Evolutionary conservation across 805 yeast species (phyloP), one percentile per base, ranked within the genome.

Genomic region (Starmerella tilneyi): DNA sequence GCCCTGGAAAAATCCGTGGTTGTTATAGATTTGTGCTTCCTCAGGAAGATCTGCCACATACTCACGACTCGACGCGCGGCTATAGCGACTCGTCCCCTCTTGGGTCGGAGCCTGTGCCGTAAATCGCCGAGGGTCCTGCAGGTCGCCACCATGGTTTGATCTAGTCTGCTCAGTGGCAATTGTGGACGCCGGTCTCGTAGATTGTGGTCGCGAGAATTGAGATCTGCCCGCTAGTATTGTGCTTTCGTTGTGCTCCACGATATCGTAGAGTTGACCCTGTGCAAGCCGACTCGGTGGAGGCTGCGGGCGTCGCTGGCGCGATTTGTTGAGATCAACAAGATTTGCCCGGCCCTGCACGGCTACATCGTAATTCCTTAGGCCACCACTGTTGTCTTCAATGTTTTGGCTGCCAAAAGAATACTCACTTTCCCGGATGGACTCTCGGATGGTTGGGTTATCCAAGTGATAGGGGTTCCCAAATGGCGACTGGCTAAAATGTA

Each of bases 301-400:
- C 19, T 20, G 41, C 19, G 24, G 41, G 8, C 31, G 26, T 12
- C 19, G 33, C 33, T 11, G 9, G 1, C 23, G 19, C 15, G 42
- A 23, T n/a, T 40, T 32, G 44, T 43, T 37, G 22, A 76, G 72
- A 43, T 71, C 71, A n/a, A 84, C 81, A 49, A 84, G 66, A 53
- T 73, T 72, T 1, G 94, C 92, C 57, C 73, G 76, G 2, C 83
- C 92, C 48, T 79, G 73, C 46, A 82, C 79, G 2, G 92, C 94
- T 58, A 79, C 44, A 20, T 49, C 52, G 31, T 46, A 49, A 8
- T 44, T 28, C 9, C 49, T n/a, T 16, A 49, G 33, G 2, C 50
- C 50, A 9, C 44, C 49, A 30, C 42, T 45, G 27, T 42, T 40
- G 13, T 37, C 28, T 13, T 29, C 41, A 5, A 9, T 31, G 29